Conservation (phyloP, 2,329 filamentous ascomycete genomes). For the Cladosporium sp. region DNA sequence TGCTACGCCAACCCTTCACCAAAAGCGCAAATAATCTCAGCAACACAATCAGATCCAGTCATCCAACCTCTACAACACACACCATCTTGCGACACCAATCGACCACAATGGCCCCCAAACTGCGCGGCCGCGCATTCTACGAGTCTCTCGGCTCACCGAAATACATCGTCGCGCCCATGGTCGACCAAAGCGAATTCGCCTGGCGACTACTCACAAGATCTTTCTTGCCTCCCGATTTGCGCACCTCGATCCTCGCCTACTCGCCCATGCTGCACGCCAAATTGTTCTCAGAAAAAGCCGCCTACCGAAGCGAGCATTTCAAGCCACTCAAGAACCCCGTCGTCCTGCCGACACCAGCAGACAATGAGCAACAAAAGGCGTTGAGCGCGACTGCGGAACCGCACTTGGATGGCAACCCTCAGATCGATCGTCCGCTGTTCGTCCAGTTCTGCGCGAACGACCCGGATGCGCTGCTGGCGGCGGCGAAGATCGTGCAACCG, state of each 20-base stretch:
- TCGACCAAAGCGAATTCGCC: constrained; percentile 97
- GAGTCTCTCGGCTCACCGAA: constrained; percentile 92
- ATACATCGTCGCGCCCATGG: constrained; percentile 92
- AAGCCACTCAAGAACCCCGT: constrained; percentile 59
- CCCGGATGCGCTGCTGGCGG: constrained; percentile 74
- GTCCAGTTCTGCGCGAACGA: constrained; percentile 97
- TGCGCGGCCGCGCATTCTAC: constrained; percentile 80
- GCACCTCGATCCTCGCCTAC: constrained; percentile 75
- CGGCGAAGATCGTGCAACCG: constrained; percentile 75
- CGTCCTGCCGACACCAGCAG: constrained; percentile 27
- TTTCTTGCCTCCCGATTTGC: constrained; percentile 68
- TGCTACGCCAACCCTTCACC: not conserved
- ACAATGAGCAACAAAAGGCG: constrained; percentile 28
- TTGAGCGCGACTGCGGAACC: constrained; percentile 37
- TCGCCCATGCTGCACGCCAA: constrained; percentile 96
- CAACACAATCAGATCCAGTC: not conserved
- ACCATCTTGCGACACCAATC: constrained; percentile 11
- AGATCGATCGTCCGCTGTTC: constrained; percentile 83
- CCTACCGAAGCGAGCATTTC: constrained; percentile 80
- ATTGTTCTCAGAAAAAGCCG: constrained; percentile 74
- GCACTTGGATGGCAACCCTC: constrained; percentile 84
- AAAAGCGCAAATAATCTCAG: not conserved
- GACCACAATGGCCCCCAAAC: constrained; percentile 35
- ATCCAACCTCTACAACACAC: not conserved
- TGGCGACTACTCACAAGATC: constrained; percentile 97